Base-by-base conservation (phyloP, 208 protist genomes). In the Naegleria lovaniensis region DNA sequence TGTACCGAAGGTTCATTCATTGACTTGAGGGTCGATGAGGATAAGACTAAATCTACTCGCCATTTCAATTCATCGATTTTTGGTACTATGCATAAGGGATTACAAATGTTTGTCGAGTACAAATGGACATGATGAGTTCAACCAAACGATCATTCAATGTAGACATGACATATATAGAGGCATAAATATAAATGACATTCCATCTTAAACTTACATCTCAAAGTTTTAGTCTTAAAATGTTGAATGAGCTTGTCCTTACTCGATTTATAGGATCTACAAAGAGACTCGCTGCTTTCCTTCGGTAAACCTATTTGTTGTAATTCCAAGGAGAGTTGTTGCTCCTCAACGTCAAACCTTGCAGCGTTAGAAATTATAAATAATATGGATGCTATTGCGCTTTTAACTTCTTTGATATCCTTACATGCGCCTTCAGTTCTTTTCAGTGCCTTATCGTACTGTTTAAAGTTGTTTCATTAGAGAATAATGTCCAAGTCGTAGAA, bases 231-330 rank as follows among this genome's bases (percentile, higher is more conserved):
- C 41, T 43, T 85, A 25, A 85, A 85, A 29, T 79, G 9, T 25
- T 67, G 22, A 29, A 90, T 48, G 0, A 90, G 39, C 51, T 36
- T 51, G 33, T 75, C 48, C n/a, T 41, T 43, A 38, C 36, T 16
- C 19, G 25, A 36, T 90, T 79, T 41, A 51, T 41, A 79, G 22
- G 48, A 39, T 40, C 38, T 41, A 51, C 38, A 90, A 5, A 90
- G 16, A 39, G 48, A 33, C 29, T 79, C 33, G 48, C 38, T 25
- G 19, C 38, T 51, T 38, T 48, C 87, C 16, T 83, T 90, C 79
- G 87, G 87, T 36, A 90, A 43, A 90, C 87, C 87, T 6, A 90
- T 51, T 79, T 90, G 87, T 90, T 90, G 87, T 29, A 90, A 48
- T 51, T 90, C 87, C 2, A 29, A 36, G 40, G 48, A 79, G 7